phyloP scores from a whole-genome alignment of 106 monocot genomes.

The Allium sativum region DNA sequence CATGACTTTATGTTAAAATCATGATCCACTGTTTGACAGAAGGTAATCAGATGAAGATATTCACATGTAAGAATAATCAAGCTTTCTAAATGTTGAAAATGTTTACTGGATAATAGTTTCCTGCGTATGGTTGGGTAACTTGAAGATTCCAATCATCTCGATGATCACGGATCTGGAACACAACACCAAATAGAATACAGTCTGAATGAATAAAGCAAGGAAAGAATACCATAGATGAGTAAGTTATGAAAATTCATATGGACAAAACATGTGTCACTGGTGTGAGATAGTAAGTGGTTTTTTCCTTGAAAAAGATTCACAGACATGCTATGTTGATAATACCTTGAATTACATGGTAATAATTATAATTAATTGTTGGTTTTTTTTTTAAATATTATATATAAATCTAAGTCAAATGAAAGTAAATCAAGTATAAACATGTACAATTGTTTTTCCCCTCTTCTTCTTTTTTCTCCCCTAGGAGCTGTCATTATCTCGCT shows the following conservation, averaged over 20 bases:
- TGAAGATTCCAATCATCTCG: conserved; percentile 69
- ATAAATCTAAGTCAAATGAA: too few relatives aligned
- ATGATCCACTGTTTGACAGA: background rate
- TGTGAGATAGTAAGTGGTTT: background rate
- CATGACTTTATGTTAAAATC: background rate
- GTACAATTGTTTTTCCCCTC: too few relatives aligned
- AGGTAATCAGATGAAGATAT: background rate
- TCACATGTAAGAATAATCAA: background rate
- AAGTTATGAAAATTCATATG: background rate
- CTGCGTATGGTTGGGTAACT: conserved; percentile 79
- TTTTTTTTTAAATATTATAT: too few relatives aligned
- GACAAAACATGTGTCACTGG: background rate
- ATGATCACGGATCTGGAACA: conserved; percentile 56
- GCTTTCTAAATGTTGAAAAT: background rate
- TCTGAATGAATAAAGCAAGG: background rate
- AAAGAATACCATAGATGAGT: background rate
- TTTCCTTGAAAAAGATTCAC: too few relatives aligned
- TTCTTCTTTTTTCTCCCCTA: too few relatives aligned
- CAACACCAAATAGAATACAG: background rate
- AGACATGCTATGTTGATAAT: too few relatives aligned
- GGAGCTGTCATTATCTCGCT: too few relatives aligned
- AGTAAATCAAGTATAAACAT: too few relatives aligned
- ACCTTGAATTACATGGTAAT: too few relatives aligned
- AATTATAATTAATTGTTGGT: too few relatives aligned
- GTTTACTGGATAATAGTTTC: conserved; percentile 86